Conservation (phyloP, 129 eudicot species). For the Apium graveolens region DNA sequence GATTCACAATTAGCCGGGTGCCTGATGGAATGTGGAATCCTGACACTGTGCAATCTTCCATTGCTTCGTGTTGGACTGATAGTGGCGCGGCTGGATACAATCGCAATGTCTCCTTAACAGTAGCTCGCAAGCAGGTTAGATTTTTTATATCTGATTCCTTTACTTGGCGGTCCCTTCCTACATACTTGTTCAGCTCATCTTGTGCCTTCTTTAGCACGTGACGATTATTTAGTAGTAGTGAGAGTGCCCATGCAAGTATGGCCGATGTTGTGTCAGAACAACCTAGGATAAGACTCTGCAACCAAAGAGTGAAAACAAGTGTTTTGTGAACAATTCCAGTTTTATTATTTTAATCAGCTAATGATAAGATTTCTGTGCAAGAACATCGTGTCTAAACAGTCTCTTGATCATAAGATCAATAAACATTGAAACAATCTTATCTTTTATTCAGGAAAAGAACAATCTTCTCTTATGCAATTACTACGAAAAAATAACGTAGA, state of each 20-base stretch:
- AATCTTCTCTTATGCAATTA: no score
- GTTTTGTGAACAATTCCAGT: no score
- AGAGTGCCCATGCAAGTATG: neutral
- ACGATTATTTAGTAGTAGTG: neutral
- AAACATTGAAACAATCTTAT: no score
- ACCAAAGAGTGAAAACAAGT: no score
- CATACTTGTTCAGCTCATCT: neutral
- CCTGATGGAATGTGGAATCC: neutral
- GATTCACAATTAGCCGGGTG: neutral
- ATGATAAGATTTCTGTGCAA: no score
- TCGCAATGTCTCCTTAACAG: conserved; percentile 10
- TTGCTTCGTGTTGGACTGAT: neutral
- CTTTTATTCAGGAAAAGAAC: no score
- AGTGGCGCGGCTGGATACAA: conserved; percentile 3
- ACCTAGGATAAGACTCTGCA: neutral
- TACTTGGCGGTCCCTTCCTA: neutral
- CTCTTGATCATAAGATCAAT: no score
- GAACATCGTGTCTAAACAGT: no score
- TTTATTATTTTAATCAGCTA: no score
- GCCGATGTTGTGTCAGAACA: neutral
- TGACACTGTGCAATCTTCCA: neutral
- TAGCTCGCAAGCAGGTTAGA: conserved; percentile 3
- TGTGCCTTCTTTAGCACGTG: neutral
- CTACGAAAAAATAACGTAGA: no score
- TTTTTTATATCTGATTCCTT: conserved; percentile 12